Conservation (phyloP, 345 rosid genomes). For the Microcos paniculata region DNA sequence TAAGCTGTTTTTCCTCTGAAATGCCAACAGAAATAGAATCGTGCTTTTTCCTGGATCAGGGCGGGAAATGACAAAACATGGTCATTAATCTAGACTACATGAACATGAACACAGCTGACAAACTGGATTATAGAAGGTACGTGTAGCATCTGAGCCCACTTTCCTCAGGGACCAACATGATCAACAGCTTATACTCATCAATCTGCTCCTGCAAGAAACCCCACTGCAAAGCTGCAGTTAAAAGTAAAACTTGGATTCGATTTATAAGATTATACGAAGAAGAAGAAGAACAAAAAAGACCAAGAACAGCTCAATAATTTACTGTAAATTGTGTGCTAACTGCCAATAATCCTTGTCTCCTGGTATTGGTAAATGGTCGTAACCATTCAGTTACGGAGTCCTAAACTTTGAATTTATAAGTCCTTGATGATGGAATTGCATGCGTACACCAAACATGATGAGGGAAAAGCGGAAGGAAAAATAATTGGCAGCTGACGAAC, state of each 20-base stretch:
- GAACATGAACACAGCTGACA: background rate
- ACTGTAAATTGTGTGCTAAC: background rate
- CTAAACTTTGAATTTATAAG: background rate
- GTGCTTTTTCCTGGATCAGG: background rate
- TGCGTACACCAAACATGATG: no score
- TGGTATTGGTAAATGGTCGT: no score
- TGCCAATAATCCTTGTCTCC: background rate
- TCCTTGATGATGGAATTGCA: background rate
- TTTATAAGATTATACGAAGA: background rate
- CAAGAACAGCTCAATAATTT: background rate
- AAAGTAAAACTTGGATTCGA: background rate
- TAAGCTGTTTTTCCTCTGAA: background rate
- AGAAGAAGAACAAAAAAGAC: background rate
- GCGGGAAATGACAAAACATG: background rate
- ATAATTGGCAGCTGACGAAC: background rate
- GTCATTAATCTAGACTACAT: background rate
- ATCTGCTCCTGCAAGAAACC: slow-evolving; percentile 47
- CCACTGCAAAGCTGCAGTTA: slow-evolving; percentile 9
- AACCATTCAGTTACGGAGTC: background rate
- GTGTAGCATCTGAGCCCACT: slow-evolving; percentile 24
- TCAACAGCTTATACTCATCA: slow-evolving; percentile 36
- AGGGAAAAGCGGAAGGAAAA: background rate
- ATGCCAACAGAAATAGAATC: background rate
- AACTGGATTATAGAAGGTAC: background rate
- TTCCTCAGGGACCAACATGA: slow-evolving; percentile 4